Conservation (phyloP, 768 basidiomycete genomes). For the Podaxis carcinomalis region DNA sequence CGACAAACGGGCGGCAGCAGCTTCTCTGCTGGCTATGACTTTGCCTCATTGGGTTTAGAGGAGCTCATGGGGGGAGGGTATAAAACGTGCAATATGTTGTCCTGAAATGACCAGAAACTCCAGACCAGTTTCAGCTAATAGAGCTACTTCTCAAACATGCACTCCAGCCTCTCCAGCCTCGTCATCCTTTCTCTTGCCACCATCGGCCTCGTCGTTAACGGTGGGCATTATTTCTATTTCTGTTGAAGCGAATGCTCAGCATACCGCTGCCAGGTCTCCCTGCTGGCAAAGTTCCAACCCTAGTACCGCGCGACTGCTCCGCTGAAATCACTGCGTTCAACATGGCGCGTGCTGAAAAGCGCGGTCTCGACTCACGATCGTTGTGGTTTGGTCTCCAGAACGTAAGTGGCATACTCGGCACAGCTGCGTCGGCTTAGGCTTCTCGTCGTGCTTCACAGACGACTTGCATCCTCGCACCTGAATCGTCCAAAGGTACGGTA, state of each 20-base stretch:
- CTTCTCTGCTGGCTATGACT: not conserved
- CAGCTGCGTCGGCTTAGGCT: not conserved
- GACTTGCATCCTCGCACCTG: slow-evolving; percentile 21
- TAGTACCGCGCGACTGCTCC: slow-evolving; percentile 18
- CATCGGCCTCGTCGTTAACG: slow-evolving; percentile 2
- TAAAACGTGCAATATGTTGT: not conserved
- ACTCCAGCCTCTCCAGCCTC: slow-evolving; percentile 6
- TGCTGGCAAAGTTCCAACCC: not conserved
- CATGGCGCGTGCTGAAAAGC: slow-evolving; percentile 14
- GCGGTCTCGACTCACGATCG: slow-evolving; percentile 17
- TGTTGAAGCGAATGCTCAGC: not conserved
- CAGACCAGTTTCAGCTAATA: not conserved
- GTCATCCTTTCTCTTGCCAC: not conserved
- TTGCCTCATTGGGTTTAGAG: slow-evolving; percentile 5
- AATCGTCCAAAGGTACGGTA: slow-evolving; percentile 13
- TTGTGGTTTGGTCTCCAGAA: slow-evolving; percentile 18
- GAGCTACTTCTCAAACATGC: not conserved
- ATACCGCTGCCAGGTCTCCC: not conserved
- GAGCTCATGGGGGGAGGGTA: not conserved
- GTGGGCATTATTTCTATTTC: not conserved
- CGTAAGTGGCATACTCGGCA: slow-evolving; percentile 8
- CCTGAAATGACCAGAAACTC: not conserved
- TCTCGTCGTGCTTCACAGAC: slow-evolving; percentile 6
- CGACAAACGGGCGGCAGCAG: not conserved
- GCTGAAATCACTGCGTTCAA: slow-evolving; percentile 16